A percentile compares a stretch with the other conserved stretches of the same genome.
Evolutionary conservation across 2,329 filamentous ascomycete genomes (phyloP).

Genomic region (Trichoderma sp.): DNA sequence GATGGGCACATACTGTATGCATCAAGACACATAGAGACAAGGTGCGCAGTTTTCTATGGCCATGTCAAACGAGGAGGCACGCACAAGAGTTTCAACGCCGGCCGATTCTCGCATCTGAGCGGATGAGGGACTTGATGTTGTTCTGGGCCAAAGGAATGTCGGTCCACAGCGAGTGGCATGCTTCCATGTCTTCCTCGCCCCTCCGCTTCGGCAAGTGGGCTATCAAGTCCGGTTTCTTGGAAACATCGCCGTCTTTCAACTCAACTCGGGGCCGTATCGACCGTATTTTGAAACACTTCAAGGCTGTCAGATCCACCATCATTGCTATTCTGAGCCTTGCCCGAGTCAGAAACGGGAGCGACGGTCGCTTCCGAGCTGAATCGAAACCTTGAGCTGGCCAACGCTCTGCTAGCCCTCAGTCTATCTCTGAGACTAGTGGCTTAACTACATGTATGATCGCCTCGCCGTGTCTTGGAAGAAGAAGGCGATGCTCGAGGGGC

Average conservation of each 20-base stretch:
- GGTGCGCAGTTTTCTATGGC: background rate
- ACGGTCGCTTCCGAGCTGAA: constrained; percentile 15
- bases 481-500: background rate
- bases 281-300: background rate
- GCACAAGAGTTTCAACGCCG: background rate
- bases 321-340: background rate
- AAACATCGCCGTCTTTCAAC: background rate
- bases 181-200: background rate
- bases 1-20: background rate
- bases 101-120: background rate
- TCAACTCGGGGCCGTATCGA: background rate
- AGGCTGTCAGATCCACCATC: background rate
- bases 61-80: background rate
- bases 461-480: constrained; percentile 6
- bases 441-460: background rate
- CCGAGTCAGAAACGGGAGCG: background rate
- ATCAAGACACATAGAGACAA: background rate
- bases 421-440: constrained; percentile 5
- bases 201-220: background rate
- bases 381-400: background rate
- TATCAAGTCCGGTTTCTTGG: background rate
- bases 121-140: background rate
- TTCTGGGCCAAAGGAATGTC: background rate
- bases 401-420: background rate
- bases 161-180: background rate